Conservation (phyloP, 1,284 basidiomycete genomes). For the Vanrija sp. region DNA sequence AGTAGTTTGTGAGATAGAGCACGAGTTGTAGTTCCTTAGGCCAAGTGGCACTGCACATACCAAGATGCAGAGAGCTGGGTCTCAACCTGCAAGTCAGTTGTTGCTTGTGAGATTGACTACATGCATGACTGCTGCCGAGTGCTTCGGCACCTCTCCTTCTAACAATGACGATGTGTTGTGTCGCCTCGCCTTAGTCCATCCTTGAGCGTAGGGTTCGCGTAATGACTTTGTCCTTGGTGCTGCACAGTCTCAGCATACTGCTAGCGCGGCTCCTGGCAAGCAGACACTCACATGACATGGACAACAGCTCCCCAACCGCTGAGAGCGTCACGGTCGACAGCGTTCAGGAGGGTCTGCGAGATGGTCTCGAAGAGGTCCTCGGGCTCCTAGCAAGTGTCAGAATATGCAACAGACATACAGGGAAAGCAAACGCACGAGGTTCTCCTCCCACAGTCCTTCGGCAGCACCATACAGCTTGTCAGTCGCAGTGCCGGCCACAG, state of each 20-base stretch:
- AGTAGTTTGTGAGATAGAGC: too few species aligned
- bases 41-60: too few species aligned
- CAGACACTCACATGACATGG: slow-evolving; percentile 81
- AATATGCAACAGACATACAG: background rate
- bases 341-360: slow-evolving; percentile 91
- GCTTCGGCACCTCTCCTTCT: background rate
- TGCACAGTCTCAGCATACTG: slow-evolving; percentile 41
- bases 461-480: slow-evolving; percentile 95
- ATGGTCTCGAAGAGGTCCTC: slow-evolving; percentile 99
- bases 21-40: too few species aligned
- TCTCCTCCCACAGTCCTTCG: slow-evolving; percentile 97
- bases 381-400: slow-evolving; percentile 56
- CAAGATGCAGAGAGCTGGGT: too few species aligned
- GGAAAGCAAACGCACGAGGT: slow-evolving; percentile 56
- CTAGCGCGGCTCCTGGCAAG: background rate
- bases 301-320: slow-evolving; percentile 97
- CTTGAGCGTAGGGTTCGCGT: slow-evolving; percentile 80
- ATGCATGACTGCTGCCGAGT: slow-evolving; percentile 13
- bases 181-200: slow-evolving; percentile 65
- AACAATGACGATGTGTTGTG: background rate
- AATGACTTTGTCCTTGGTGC: slow-evolving; percentile 79
- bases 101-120: slow-evolving; percentile 6
- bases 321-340: slow-evolving; percentile 92
- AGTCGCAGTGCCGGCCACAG: slow-evolving; percentile 90
- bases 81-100: too few species aligned